Percentiles rank a stretch among this genome's conserved stretches.
Evolutionary conservation across 768 basidiomycete genomes (phyloP).

Genomic region (Amanita subjunquillea): DNA sequence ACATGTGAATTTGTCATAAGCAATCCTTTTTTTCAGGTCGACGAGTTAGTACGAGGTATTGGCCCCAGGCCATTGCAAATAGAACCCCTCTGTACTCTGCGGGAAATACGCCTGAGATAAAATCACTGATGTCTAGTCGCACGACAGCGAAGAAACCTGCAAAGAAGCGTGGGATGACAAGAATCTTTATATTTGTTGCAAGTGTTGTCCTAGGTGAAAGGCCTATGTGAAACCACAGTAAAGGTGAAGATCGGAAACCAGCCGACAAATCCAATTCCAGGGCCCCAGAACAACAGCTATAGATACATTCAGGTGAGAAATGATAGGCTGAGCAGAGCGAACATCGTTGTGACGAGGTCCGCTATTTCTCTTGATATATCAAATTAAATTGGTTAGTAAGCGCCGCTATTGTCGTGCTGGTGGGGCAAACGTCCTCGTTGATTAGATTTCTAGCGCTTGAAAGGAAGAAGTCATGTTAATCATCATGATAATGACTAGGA

Average conservation of each 20-base stretch:
- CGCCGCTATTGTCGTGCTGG: slow-evolving; percentile 29
- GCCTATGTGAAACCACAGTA: slow-evolving; percentile 29
- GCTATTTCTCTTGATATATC: slow-evolving; percentile 29
- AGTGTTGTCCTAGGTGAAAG: slow-evolving; percentile 19
- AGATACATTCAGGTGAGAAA: not conserved
- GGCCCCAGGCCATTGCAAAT: slow-evolving; percentile 44
- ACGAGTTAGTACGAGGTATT: too few species aligned
- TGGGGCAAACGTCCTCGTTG: slow-evolving; percentile 44
- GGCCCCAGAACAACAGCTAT: slow-evolving; percentile 32
- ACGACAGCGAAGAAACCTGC: slow-evolving; percentile 55
- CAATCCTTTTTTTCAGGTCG: slow-evolving; percentile 15
- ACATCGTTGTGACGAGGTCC: slow-evolving; percentile 34
- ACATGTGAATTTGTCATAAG: too few species aligned
- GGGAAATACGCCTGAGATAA: slow-evolving; percentile 51
- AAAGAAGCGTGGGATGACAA: slow-evolving; percentile 54
- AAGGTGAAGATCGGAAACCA: slow-evolving; percentile 39
- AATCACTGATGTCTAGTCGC: slow-evolving; percentile 45
- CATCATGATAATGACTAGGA: slow-evolving; percentile 33
- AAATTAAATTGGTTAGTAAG: slow-evolving; percentile 37
- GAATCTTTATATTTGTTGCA: slow-evolving; percentile 44
- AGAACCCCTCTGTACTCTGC: slow-evolving; percentile 39
- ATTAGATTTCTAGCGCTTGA: too few species aligned
- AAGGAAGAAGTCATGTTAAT: slow-evolving; percentile 30
- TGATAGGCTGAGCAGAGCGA: slow-evolving; percentile 8
- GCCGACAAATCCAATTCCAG: too few species aligned